Evolutionary conservation across 2,329 filamentous ascomycete species (phyloP), one percentile per base, ranked within the genome.

Genomic region (Verticillium tricorpus): DNA sequence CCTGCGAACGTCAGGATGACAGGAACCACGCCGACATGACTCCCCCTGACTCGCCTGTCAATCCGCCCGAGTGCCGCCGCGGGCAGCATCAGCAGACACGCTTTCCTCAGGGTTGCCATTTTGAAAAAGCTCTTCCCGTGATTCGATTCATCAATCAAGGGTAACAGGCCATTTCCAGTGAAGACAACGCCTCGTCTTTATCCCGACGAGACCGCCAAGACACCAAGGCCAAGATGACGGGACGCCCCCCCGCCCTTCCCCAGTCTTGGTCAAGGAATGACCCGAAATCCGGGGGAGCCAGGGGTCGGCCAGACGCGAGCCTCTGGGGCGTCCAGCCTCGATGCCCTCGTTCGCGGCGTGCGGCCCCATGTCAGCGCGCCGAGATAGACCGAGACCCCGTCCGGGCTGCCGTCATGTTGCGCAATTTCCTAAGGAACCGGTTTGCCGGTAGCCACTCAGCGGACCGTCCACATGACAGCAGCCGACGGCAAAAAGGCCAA

Each of bases 1-100:
- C 45, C 69, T 71, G 54, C 7, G 9, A 9, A 32, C 12, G 54
- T 52, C 19, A 52, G 45, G 19, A 22, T 22, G 19, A 14, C n/a
- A 11, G 9, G 45, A n/a, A 22, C 9, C 19, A 22, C 8, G 19
- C 19, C 11, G 12, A 28, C 5, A 14, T 14, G 45, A 5, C 19
- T 40, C 11, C 19, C 8, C 11, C 19, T 3, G 45, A 52, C 45
- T 52, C 22, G 45, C 45, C 45, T 22, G 45, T 52, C 45, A 22
- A 52, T 52, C 19, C 11, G n/a, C 17, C 45, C 45, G 8, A 52
- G 19, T 5, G 19, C 45, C 45, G 19, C 45, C 8, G 19, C 19
- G 19, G 45, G 45, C 45, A 52, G 45, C 45, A 52, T 52, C 19
- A 52, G 45, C 45, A n/a, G 28, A 19, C n/a, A 25, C 8, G 19